Base-by-base conservation (phyloP, 257 asterid genomes). In the Ligustrum vulgare region DNA sequence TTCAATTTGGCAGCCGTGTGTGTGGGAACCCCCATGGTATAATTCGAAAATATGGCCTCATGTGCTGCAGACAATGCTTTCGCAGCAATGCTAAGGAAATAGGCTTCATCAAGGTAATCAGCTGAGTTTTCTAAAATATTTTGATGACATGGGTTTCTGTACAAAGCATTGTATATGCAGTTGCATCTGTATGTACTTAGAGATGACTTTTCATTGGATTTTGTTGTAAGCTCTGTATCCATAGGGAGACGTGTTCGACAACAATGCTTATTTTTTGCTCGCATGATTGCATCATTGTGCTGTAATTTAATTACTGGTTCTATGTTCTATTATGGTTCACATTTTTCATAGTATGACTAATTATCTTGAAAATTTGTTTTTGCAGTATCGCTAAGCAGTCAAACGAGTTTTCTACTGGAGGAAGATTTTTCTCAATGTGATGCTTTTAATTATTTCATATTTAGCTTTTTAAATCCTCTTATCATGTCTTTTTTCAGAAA, bases 1-100 rank as follows among this genome's bases (percentile, higher is more conserved):
- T 28, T 20, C 6, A 5, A 4, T 76, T 36, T 69, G 37, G 23
- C 81, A 82, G 97, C 54, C 54, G 54, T 45, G 54, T 45, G 13
- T 45, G 54, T 45, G n/a, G 54, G n/a, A 45, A 45, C n/a, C 54
- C n/a, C n/a, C 54, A 45, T 45, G 54, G 54, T 12, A 12, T 45
- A 13, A 45, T 45, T 45, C 18, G 54, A 13, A 45, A 45, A n/a
- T 45, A 45, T 13, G 54, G 54, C 6, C n/a, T 45, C n/a, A 45
- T 45, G 54, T 45, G 54, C 5, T 45, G 54, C n/a, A 45, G 54
- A 45, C 54, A 45, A 13, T 45, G 54, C 54, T 45, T 45, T 13
- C 54, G 54, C n/a, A 45, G 54, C 54, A 45, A 45, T 45, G n/a
- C 54, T 13, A 45, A 45, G 54, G 54, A 45, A 13, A 45, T 45